These are phyloP conservation scores for Cladophialophora immunda DNA, from an alignment of 2,329 filamentous ascomycete genomes.

Conservation along the genomic window DNA sequence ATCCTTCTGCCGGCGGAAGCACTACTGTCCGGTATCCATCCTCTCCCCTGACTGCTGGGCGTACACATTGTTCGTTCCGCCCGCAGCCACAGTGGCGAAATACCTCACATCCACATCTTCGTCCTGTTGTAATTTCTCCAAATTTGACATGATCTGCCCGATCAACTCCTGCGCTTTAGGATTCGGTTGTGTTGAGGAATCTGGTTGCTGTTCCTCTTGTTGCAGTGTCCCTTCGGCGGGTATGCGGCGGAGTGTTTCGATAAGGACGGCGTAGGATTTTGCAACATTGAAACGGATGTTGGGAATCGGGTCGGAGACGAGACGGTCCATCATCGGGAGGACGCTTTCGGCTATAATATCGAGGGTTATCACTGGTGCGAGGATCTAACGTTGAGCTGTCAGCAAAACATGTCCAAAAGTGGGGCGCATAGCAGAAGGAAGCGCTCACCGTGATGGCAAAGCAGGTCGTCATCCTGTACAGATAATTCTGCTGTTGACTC, in stretches of 20 bases:
- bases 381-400: slow-evolving; percentile 69
- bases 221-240: slow-evolving; percentile 88
- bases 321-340: slow-evolving; percentile 93
- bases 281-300: slow-evolving; percentile 99
- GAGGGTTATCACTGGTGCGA: slow-evolving; percentile 90
- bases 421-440: background rate
- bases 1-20: slow-evolving; percentile 14
- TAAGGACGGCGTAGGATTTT: slow-evolving; percentile 92
- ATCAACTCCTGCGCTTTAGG: slow-evolving; percentile 80
- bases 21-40: slow-evolving; percentile 42
- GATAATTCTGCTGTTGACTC: slow-evolving; percentile 97
- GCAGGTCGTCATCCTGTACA: slow-evolving; percentile 99
- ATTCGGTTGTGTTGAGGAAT: slow-evolving; percentile 66
- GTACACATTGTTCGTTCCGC: slow-evolving; percentile 57
- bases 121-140: slow-evolving; percentile 96
- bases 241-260: slow-evolving; percentile 89
- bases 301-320: slow-evolving; percentile 92
- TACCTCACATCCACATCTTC: slow-evolving; percentile 98
- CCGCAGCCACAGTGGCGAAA: slow-evolving; percentile 89
- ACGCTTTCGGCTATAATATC: slow-evolving; percentile 93
- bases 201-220: slow-evolving; percentile 80
- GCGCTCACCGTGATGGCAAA: slow-evolving; percentile 92
- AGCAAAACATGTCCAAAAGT: slow-evolving; percentile 43
- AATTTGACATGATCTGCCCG: slow-evolving; percentile 83
- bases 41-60: slow-evolving; percentile 56